These are phyloP conservation scores for Keithomyces neogunnii DNA, from an alignment of 2,329 filamentous ascomycete genomes.

Conservation along the genomic window DNA sequence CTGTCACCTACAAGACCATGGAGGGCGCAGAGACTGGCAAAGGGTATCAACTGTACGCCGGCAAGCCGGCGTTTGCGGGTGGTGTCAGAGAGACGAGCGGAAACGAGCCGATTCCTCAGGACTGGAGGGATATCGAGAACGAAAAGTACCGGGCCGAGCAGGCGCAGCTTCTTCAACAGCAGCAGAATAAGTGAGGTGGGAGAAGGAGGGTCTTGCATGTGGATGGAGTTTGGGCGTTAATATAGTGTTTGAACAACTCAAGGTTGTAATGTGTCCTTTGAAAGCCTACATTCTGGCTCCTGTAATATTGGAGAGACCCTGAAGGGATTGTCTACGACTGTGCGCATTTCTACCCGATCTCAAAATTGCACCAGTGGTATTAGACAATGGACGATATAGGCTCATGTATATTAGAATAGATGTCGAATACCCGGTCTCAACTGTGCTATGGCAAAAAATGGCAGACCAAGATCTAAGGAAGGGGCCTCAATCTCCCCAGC, in stretches of 20 bases:
- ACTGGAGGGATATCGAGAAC: slow-evolving; percentile 59
- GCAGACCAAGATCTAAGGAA: no score
- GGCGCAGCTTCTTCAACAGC: slow-evolving; percentile 16
- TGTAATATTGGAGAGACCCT: background rate
- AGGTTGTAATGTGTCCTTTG: background rate
- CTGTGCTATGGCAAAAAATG: background rate
- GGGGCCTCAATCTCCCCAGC: no score
- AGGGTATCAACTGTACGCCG: slow-evolving; percentile 70
- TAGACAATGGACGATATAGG: background rate
- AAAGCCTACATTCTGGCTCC: background rate
- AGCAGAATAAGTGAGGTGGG: slow-evolving; percentile 6
- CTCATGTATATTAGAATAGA: background rate
- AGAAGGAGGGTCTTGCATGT: background rate
- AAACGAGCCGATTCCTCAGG: slow-evolving; percentile 51
- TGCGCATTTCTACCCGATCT: no score
- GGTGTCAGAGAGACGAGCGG: slow-evolving; percentile 58
- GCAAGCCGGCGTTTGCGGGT: slow-evolving; percentile 60
- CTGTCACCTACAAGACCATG: slow-evolving; percentile 57
- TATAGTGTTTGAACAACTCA: background rate
- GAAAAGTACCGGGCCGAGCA: slow-evolving; percentile 41
- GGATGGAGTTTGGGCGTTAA: slow-evolving; percentile 1
- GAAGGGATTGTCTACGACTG: no score
- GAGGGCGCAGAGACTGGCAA: slow-evolving; percentile 45
- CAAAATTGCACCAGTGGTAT: no score
- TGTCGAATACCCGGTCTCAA: background rate